phyloP scores from a whole-genome alignment of 768 basidiomycete genomes.

The Trametes meyenii region DNA sequence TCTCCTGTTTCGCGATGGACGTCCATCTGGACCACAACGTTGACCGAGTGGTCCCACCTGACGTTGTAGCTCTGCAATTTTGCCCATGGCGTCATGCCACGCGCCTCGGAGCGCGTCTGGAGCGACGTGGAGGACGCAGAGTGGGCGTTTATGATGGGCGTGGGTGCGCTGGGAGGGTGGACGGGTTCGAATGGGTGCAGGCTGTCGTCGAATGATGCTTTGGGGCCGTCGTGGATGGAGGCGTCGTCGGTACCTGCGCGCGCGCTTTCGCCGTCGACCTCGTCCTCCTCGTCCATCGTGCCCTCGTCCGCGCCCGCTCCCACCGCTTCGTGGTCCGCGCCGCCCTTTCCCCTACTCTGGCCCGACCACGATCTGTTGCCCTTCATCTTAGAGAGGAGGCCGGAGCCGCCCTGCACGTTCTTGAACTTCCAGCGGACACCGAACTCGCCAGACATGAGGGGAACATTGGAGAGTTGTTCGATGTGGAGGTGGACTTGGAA shows the following conservation, averaged over 20 bases:
- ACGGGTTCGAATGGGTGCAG: constrained; percentile 16
- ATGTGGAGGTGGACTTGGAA: constrained; percentile 64
- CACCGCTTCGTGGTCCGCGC: constrained; percentile 10
- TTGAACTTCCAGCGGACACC: constrained; percentile 74
- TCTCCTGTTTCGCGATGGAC: constrained; percentile 53
- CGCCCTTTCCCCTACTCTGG: constrained; percentile 24
- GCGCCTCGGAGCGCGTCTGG: constrained; percentile 36
- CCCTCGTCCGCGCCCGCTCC: constrained; percentile 1
- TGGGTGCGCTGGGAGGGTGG: constrained; percentile 21
- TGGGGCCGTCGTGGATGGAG: constrained; percentile 9
- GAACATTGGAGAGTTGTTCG: constrained; percentile 72
- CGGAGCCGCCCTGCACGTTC: constrained; percentile 49
- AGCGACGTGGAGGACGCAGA: constrained; percentile 31
- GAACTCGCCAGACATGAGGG: constrained; percentile 72
- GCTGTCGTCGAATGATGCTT: constrained; percentile 12
- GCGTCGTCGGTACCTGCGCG: constrained; percentile 21
- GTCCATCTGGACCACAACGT: constrained; percentile 60
- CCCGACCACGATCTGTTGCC: constrained; percentile 26
- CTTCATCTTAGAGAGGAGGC: constrained; percentile 47
- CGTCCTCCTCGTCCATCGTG: background rate
- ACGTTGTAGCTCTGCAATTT: constrained; percentile 67
- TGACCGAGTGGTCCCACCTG: constrained; percentile 60
- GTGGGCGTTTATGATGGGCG: constrained; percentile 15
- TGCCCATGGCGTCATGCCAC: constrained; percentile 63
- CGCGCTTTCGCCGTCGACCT: constrained; percentile 15